Conservation (phyloP, 75 land plant genomes). For the Cryptomeria japonica region DNA sequence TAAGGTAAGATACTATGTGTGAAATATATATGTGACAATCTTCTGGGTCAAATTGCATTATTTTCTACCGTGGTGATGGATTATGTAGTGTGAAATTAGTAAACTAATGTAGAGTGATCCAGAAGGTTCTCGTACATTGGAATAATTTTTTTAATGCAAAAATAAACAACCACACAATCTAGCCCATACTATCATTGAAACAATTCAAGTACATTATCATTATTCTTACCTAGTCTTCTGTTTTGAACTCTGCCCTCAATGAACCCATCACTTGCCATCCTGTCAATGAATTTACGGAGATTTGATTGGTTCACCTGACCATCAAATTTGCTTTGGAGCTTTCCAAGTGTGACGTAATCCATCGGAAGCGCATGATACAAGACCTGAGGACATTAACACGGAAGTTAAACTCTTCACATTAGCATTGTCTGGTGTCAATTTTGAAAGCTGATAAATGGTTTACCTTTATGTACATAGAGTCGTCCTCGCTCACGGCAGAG, state of each 20-base stretch:
- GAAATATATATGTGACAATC: not conserved
- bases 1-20: not conserved
- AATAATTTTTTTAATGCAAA: too few species aligned
- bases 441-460: not conserved
- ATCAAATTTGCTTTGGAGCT: conserved; percentile 67
- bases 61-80: not conserved
- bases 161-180: too few species aligned
- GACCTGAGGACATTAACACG: conserved; percentile 35
- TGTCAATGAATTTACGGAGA: conserved; percentile 57
- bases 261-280: conserved; percentile 65
- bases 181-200: too few species aligned
- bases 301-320: conserved; percentile 48
- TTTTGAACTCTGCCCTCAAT: conserved; percentile 36
- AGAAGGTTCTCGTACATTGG: too few species aligned
- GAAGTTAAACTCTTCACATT: not conserved
- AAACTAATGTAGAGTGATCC: not conserved
- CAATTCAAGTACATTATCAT: not conserved
- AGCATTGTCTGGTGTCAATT: not conserved
- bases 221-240: conserved; percentile 52
- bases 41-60: not conserved
- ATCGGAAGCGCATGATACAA: conserved; percentile 72
- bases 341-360: conserved; percentile 57
- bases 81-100: not conserved
- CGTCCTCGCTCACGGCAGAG: conserved; percentile 12
- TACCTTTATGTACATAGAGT: conserved; percentile 72